phyloP scores from a whole-genome alignment of 495 filamentous ascomycete genomes.

The Amphirosellinia nigrospora region DNA sequence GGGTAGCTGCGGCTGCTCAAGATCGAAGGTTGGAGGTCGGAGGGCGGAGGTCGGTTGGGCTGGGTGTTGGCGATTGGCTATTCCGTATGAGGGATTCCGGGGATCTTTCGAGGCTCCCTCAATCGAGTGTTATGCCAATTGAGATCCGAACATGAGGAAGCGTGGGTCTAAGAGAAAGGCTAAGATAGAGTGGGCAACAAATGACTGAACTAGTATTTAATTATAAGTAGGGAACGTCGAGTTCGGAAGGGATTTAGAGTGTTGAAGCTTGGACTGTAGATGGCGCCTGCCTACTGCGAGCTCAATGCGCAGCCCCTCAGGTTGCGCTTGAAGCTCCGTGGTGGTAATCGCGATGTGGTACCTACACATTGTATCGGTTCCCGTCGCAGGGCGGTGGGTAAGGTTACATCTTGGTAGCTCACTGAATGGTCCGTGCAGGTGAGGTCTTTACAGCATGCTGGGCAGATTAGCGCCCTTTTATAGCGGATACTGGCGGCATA shows the following conservation, averaged over 20 bases:
- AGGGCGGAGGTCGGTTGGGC: neutral
- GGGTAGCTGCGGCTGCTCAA: neutral
- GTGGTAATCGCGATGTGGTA: neutral
- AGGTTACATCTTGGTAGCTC: neutral
- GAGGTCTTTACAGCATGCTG: neutral
- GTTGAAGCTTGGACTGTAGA: neutral
- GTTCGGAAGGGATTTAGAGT: neutral
- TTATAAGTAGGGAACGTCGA: neutral
- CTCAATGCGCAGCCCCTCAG: constrained; percentile 3
- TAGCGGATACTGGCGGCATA: constrained; percentile 18
- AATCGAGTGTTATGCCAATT: neutral
- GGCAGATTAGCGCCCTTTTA: neutral
- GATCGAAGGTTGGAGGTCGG: neutral
- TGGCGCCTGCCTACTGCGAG: neutral
- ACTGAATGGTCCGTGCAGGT: constrained; percentile 1
- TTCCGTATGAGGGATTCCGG: neutral
- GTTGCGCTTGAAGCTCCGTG: neutral
- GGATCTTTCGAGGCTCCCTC: neutral
- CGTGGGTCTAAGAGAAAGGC: neutral
- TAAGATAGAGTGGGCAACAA: neutral
- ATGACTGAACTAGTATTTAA: neutral
- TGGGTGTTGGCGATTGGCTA: neutral
- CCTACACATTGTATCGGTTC: neutral
- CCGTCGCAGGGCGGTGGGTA: neutral
- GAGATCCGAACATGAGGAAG: neutral